Conservation (phyloP, 768 basidiomycete species). For the Filobasidium floriforme region DNA sequence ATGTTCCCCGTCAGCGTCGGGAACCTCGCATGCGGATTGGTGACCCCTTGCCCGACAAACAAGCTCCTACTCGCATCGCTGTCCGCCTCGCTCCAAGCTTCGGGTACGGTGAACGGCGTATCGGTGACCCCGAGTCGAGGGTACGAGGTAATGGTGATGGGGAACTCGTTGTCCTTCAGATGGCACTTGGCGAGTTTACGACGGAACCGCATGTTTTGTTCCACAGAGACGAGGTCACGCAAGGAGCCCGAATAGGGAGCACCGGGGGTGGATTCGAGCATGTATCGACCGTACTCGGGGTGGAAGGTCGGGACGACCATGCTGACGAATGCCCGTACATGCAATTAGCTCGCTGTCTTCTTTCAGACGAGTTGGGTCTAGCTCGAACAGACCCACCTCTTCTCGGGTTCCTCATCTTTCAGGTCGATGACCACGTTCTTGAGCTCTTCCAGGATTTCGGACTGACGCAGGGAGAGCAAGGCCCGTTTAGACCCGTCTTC, state of each 20-base stretch:
- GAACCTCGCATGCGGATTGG: slow-evolving; percentile 94
- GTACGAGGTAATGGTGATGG: slow-evolving; percentile 89
- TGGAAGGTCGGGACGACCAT: slow-evolving; percentile 81
- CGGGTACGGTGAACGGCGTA: slow-evolving; percentile 72
- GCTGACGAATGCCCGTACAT: slow-evolving; percentile 43
- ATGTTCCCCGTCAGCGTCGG: slow-evolving; percentile 99
- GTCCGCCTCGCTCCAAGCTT: slow-evolving; percentile 58
- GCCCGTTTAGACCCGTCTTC: slow-evolving; percentile 72
- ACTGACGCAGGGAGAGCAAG: slow-evolving; percentile 84
- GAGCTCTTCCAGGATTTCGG: slow-evolving; percentile 80
- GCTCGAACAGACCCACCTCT: slow-evolving; percentile 13
- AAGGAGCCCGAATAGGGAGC: slow-evolving; percentile 86
- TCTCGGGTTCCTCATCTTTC: slow-evolving; percentile 49
- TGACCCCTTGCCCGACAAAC: slow-evolving; percentile 90
- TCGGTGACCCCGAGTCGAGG: slow-evolving; percentile 83
- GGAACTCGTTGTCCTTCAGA: slow-evolving; percentile 75
- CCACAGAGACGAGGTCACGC: slow-evolving; percentile 76
- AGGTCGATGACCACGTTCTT: slow-evolving; percentile 62
- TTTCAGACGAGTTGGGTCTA: too few species aligned
- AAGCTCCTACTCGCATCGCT: slow-evolving; percentile 84
- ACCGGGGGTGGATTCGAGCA: slow-evolving; percentile 97
- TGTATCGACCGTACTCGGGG: slow-evolving; percentile 96
- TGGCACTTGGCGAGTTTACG: slow-evolving; percentile 75
- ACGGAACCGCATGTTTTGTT: slow-evolving; percentile 91
- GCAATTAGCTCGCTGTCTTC: too few species aligned